Conservation (phyloP, 2,329 filamentous ascomycete species). For the Trichoderma sp. region DNA sequence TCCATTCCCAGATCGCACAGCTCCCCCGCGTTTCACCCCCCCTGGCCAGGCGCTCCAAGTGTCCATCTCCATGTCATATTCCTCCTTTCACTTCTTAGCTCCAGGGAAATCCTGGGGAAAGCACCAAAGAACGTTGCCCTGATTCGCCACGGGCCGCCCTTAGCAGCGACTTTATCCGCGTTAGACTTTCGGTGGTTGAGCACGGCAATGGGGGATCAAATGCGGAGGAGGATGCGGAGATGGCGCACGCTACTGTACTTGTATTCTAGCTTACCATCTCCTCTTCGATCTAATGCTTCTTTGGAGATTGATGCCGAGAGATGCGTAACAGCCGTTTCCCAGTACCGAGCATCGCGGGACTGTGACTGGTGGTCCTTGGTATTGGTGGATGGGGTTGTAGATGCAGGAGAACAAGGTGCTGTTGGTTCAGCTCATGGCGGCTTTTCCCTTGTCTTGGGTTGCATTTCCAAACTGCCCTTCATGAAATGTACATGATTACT, state of each 20-base stretch:
- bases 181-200: background rate
- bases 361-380: background rate
- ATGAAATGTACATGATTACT: no score
- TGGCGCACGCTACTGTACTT: background rate
- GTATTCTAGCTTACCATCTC: no score
- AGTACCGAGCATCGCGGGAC: background rate
- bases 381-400: background rate
- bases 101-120: slow-evolving; percentile 4
- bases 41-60: no score
- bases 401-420: background rate
- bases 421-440: background rate
- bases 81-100: slow-evolving; percentile 1
- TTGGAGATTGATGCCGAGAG: background rate
- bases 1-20: no score
- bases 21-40: no score
- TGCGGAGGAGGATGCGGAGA: background rate
- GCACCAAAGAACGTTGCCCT: background rate
- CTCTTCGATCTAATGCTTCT: background rate
- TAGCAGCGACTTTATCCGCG: background rate
- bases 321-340: slow-evolving; percentile 6
- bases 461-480: background rate
- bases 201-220: background rate
- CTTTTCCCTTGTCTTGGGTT: background rate
- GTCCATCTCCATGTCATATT: no score
- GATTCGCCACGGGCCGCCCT: background rate